These are phyloP conservation scores for Ustilago xerochloae DNA, from an alignment of 1,284 basidiomycete species.

Conservation along the genomic window DNA sequence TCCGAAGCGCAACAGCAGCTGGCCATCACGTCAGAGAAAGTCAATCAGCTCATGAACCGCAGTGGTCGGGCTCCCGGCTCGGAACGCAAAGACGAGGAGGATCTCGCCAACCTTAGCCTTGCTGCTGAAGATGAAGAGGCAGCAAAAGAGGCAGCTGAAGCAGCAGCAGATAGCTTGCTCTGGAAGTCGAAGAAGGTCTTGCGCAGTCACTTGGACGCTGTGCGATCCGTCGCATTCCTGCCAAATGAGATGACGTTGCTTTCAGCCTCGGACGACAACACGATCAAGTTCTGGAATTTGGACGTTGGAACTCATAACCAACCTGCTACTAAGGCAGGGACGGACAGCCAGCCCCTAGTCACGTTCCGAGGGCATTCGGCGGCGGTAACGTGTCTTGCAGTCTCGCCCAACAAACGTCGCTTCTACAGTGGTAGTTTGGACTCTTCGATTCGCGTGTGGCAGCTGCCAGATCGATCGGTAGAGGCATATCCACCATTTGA, in stretches of 20 bases:
- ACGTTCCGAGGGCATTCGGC: constrained; percentile 93
- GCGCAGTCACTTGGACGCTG: constrained; percentile 87
- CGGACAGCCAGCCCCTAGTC: constrained; percentile 71
- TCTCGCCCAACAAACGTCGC: constrained; percentile 79
- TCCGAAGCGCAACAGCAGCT: constrained; percentile 50
- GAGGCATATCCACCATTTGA: constrained; percentile 88
- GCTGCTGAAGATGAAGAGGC: constrained; percentile 39
- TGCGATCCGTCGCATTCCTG: constrained; percentile 88
- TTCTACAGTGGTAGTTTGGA: constrained; percentile 93
- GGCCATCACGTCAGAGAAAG: constrained; percentile 52
- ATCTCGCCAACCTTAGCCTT: constrained; percentile 55
- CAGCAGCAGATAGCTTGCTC: constrained; percentile 54
- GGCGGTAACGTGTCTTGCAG: constrained; percentile 87
- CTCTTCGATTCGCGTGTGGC: constrained; percentile 91
- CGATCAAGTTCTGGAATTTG: constrained; percentile 93
- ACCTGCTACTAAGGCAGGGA: constrained; percentile 30
- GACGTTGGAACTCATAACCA: constrained; percentile 47
- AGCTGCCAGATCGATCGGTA: constrained; percentile 70
- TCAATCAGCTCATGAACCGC: constrained; percentile 54
- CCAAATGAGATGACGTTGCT: constrained; percentile 81
- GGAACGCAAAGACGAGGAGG: constrained; percentile 52
- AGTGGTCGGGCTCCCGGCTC: constrained; percentile 27
- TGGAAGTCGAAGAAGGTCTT: constrained; percentile 64
- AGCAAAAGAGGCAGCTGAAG: constrained; percentile 38
- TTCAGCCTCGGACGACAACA: constrained; percentile 92